Evolutionary conservation across 2,329 filamentous ascomycete species (phyloP).

Genomic region (Cladobotryum mycophilum): DNA sequence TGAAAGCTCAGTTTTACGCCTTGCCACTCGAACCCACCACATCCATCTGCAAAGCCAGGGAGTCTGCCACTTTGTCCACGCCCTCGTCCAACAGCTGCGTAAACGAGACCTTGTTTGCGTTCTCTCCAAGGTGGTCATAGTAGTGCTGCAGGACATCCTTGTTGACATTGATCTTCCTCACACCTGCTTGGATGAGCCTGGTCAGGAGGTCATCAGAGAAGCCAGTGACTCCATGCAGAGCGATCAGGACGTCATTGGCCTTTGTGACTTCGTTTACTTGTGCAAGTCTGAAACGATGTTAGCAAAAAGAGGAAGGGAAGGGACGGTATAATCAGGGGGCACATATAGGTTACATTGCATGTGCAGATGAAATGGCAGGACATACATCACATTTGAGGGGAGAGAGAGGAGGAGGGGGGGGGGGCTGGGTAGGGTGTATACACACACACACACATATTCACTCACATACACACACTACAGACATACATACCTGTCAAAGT

Average conservation of each 20-base stretch:
- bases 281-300: slow-evolving; percentile 17
- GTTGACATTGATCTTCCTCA: slow-evolving; percentile 46
- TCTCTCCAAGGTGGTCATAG: slow-evolving; percentile 30
- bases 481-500: slow-evolving; percentile 5
- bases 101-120: slow-evolving; percentile 22
- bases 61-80: slow-evolving; percentile 22
- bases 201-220: slow-evolving; percentile 37
- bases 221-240: slow-evolving; percentile 44
- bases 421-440: no score
- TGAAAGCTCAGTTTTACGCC: background rate
- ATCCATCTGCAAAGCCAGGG: slow-evolving; percentile 7
- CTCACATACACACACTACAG: no score
- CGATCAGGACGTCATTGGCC: slow-evolving; percentile 20
- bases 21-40: slow-evolving; percentile 6
- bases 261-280: slow-evolving; percentile 4
- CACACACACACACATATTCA: no score
- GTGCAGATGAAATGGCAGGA: no score
- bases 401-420: background rate
- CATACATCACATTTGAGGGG: background rate
- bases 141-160: slow-evolving; percentile 35
- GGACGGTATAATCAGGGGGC: no score
- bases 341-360: no score
- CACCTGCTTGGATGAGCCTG: slow-evolving; percentile 38
- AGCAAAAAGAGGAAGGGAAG: background rate
- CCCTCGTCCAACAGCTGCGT: slow-evolving; percentile 33